Evolutionary conservation across 805 yeast species (phyloP).

Genomic region (Metschnikowia amazonensis): DNA sequence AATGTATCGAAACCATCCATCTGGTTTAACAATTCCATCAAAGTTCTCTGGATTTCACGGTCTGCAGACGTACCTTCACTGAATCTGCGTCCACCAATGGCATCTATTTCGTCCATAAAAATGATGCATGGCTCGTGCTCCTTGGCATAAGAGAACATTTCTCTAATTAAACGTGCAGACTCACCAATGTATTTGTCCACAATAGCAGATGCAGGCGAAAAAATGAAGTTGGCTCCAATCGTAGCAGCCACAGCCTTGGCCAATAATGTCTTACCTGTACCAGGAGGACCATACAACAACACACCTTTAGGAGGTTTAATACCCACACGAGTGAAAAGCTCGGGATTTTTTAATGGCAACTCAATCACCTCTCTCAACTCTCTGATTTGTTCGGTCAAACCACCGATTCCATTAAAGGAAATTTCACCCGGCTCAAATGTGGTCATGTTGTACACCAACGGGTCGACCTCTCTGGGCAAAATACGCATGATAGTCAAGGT

Average conservation of each 20-base stretch:
- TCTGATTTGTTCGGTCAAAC: constrained; percentile 90
- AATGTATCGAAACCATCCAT: constrained; percentile 98
- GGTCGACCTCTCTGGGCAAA: constrained; percentile 96
- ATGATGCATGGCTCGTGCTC: constrained; percentile 98
- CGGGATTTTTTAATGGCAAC: constrained; percentile 94
- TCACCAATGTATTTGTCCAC: constrained; percentile 98
- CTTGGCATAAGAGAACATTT: constrained; percentile 96
- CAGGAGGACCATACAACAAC: constrained; percentile 95
- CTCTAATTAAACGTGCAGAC: constrained; percentile 92
- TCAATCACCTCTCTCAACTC: constrained; percentile 97
- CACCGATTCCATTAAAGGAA: constrained; percentile 93
- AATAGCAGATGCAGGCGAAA: constrained; percentile 97
- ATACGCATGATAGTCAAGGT: constrained; percentile 97
- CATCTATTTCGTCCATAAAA: constrained; percentile 98
- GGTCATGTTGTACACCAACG: constrained; percentile 96
- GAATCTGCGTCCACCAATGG: constrained; percentile 97
- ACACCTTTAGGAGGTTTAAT: constrained; percentile 99
- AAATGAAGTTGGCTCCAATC: constrained; percentile 95
- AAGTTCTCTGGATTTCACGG: constrained; percentile 95
- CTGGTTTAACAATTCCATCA: constrained; percentile 94
- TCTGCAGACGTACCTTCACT: constrained; percentile 98
- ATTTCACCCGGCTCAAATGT: constrained; percentile 97
- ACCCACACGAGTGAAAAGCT: constrained; percentile 90
- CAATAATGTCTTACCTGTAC: constrained; percentile 93
- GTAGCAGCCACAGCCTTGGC: constrained; percentile 99